phyloP scores from a whole-genome alignment of 495 filamentous ascomycete genomes.

The Lophiostoma macrostomum region DNA sequence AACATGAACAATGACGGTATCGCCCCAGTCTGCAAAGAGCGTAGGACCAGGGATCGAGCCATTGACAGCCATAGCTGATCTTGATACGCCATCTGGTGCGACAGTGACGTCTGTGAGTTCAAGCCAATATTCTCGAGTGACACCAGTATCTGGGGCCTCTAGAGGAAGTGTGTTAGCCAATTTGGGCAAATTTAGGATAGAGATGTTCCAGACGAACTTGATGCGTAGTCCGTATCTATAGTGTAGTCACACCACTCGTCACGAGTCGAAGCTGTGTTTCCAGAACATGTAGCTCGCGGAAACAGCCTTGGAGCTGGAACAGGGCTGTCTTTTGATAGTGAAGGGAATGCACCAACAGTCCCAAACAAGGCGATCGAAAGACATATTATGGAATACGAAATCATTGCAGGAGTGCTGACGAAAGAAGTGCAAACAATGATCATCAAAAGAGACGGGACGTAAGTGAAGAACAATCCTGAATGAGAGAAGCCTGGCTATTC shows the following conservation, averaged over 20 bases:
- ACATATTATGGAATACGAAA: not conserved
- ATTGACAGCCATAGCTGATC: conserved; percentile 38
- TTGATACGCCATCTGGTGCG: conserved; percentile 50
- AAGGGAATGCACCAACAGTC: not conserved
- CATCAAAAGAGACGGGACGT: no score
- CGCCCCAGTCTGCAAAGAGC: conserved; percentile 35
- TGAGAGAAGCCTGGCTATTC: no score
- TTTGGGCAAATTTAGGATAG: no score
- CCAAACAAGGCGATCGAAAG: conserved; percentile 5
- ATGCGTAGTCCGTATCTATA: conserved; percentile 36
- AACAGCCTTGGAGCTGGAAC: conserved; percentile 9
- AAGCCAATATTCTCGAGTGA: conserved; percentile 42
- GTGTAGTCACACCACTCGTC: conserved; percentile 36
- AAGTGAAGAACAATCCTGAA: no score
- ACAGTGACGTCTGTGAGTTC: conserved; percentile 46
- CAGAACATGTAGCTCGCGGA: conserved; percentile 7
- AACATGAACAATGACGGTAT: conserved; percentile 33
- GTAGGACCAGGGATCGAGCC: conserved; percentile 31
- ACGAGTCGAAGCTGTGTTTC: conserved; percentile 7
- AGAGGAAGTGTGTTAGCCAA: no score
- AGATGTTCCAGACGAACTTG: no score
- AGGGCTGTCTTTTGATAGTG: no score
- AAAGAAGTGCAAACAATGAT: no score
- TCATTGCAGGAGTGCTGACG: no score
- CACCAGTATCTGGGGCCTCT: conserved; percentile 21